Percentiles rank a stretch among this genome's conserved stretches.
Evolutionary conservation across 2,329 filamentous ascomycete species (phyloP).

Genomic region (Magnaporthiopsis incrustans): DNA sequence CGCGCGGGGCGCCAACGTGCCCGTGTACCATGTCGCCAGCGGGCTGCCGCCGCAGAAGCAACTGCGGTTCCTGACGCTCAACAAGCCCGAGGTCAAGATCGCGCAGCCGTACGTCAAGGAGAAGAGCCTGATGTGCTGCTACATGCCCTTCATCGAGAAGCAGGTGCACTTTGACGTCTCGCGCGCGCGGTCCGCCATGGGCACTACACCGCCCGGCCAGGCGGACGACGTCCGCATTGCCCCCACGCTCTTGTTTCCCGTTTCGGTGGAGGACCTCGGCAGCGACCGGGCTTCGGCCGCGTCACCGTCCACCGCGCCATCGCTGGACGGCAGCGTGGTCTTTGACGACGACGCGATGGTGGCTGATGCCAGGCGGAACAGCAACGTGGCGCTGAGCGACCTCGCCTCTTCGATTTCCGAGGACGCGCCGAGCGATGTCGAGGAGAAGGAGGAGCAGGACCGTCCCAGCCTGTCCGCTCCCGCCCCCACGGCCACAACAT

Average conservation of each 20-base stretch:
- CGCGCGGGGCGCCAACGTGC: background rate
- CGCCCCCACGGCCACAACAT: background rate
- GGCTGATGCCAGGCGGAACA: background rate
- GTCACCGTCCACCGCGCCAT: background rate
- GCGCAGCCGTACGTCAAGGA: background rate
- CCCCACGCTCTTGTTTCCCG: background rate
- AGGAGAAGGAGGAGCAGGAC: background rate
- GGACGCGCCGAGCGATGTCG: background rate
- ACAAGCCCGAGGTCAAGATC: background rate
- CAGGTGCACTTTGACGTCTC: background rate
- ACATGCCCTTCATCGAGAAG: constrained; percentile 1
- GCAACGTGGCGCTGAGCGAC: background rate
- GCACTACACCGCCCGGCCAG: background rate
- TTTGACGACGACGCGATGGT: background rate
- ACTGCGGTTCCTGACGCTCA: constrained; percentile 1
- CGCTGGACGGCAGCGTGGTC: background rate
- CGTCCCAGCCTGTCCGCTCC: background rate
- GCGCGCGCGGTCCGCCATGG: background rate
- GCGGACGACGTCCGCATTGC: background rate
- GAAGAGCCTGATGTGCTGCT: background rate
- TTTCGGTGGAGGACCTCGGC: background rate
- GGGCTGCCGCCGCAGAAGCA: background rate
- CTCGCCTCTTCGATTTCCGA: background rate
- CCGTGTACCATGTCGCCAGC: constrained; percentile 1
- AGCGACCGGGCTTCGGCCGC: background rate